These are phyloP conservation scores for Aulographum hederae DNA, from an alignment of 2,329 filamentous ascomycete species.

Conservation along the genomic window DNA sequence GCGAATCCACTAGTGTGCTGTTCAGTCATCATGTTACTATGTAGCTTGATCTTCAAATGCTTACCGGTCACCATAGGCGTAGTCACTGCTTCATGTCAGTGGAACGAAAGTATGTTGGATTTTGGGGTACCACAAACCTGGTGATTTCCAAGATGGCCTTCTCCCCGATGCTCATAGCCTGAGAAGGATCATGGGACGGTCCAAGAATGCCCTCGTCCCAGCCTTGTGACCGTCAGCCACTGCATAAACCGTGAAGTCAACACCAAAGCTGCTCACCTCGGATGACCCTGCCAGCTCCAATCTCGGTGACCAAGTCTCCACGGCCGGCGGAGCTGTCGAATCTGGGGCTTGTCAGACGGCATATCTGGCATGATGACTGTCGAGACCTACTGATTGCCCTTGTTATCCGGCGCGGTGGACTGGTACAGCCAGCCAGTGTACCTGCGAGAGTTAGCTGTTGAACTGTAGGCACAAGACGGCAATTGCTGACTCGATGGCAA, in stretches of 20 bases:
- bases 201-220: slow-evolving; percentile 50
- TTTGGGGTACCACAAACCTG: slow-evolving; percentile 32
- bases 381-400: slow-evolving; percentile 51
- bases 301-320: slow-evolving; percentile 56
- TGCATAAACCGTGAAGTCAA: background rate
- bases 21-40: background rate
- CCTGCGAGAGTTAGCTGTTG: no score
- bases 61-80: slow-evolving; percentile 44
- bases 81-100: slow-evolving; percentile 30
- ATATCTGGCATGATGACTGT: background rate
- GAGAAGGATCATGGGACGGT: slow-evolving; percentile 13
- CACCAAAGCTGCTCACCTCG: slow-evolving; percentile 37
- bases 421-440: slow-evolving; percentile 84
- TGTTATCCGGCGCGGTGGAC: slow-evolving; percentile 34
- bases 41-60: slow-evolving; percentile 8
- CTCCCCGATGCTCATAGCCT: slow-evolving; percentile 77
- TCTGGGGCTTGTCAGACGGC: slow-evolving; percentile 26
- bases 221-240: slow-evolving; percentile 15
- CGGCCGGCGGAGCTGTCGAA: slow-evolving; percentile 77
- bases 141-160: slow-evolving; percentile 72
- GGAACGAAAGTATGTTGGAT: background rate
- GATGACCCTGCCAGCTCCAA: slow-evolving; percentile 76
- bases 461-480: no score
- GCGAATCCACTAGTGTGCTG: slow-evolving; percentile 6
- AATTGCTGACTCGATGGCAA: slow-evolving; percentile 54